Conservation (phyloP, 1,139 yeast species). For the Blastobotrys proliferans region DNA sequence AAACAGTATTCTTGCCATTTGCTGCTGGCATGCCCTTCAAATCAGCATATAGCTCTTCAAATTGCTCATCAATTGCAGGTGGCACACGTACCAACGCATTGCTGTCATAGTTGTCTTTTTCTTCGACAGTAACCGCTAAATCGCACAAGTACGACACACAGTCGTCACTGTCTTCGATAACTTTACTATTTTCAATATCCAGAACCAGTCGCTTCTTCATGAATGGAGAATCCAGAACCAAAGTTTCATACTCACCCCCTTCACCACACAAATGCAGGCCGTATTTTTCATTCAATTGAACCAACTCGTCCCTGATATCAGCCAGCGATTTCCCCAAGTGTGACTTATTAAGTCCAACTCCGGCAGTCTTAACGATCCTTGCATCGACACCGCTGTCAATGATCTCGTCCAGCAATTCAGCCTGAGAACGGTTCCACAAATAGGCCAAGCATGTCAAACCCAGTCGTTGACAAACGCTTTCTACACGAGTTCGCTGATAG, state of each 20-base stretch:
- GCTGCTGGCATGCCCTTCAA: constrained; percentile 30
- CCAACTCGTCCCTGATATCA: constrained; percentile 56
- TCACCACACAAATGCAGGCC: constrained; percentile 96
- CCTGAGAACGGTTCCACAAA: constrained; percentile 86
- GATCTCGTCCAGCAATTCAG: constrained; percentile 78
- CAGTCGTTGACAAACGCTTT: constrained; percentile 75
- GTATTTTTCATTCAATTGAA: constrained; percentile 55
- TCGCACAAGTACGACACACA: constrained; percentile 63
- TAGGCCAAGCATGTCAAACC: constrained; percentile 68
- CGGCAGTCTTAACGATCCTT: constrained; percentile 85
- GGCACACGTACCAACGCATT: constrained; percentile 34
- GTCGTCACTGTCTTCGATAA: constrained; percentile 48
- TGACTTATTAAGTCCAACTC: constrained; percentile 63
- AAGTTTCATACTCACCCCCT: constrained; percentile 95
- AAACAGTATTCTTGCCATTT: too few species aligned
- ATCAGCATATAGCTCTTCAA: constrained; percentile 1
- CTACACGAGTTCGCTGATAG: constrained; percentile 90
- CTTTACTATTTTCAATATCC: constrained; percentile 41
- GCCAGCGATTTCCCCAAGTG: constrained; percentile 69
- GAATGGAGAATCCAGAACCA: constrained; percentile 86
- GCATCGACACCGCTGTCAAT: constrained; percentile 72
- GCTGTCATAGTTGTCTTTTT: neutral
- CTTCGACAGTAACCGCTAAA: constrained; percentile 36
- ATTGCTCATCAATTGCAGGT: constrained; percentile 47
- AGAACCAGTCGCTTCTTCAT: constrained; percentile 57